Evolutionary conservation across 2,329 filamentous ascomycete genomes (phyloP).

Genomic region (Ophiognomonia clavigignenti-juglandacearum): DNA sequence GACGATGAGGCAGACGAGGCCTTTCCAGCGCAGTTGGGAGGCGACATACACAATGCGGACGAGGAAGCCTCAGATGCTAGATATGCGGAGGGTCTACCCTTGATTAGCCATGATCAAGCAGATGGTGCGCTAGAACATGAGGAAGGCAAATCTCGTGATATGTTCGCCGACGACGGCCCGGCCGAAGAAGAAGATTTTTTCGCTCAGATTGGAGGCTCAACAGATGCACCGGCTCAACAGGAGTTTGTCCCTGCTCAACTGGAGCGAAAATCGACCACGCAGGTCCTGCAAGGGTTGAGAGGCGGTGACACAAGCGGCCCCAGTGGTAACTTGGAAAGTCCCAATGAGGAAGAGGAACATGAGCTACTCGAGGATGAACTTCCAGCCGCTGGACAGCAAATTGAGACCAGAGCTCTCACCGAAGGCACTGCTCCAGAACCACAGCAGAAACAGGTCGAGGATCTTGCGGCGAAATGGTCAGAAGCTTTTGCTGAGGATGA

Average conservation of each 20-base stretch:
- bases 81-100: conserved; percentile 65
- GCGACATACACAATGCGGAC: conserved; percentile 35
- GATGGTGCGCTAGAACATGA: conserved; percentile 22
- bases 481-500: conserved; percentile 75
- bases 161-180: conserved; percentile 40
- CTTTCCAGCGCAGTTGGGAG: conserved; percentile 32
- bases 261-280: conserved; percentile 66
- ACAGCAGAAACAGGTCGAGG: conserved; percentile 40
- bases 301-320: conserved; percentile 23
- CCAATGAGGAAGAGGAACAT: conserved; percentile 27
- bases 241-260: conserved; percentile 30
- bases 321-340: conserved; percentile 24
- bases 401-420: conserved; percentile 11
- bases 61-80: conserved; percentile 49
- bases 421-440: conserved; percentile 19
- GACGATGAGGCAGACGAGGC: conserved; percentile 18
- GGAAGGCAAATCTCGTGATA: conserved; percentile 8
- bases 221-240: conserved; percentile 24
- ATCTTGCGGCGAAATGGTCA: conserved; percentile 78
- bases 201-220: conserved; percentile 36
- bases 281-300: conserved; percentile 54
- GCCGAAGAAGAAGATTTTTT: conserved; percentile 57
- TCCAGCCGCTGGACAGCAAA: conserved; percentile 9
- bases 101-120: conserved; percentile 42
- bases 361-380: conserved; percentile 7